Conservation (phyloP, 768 basidiomycete species). For the Pisolithus orientalis region DNA sequence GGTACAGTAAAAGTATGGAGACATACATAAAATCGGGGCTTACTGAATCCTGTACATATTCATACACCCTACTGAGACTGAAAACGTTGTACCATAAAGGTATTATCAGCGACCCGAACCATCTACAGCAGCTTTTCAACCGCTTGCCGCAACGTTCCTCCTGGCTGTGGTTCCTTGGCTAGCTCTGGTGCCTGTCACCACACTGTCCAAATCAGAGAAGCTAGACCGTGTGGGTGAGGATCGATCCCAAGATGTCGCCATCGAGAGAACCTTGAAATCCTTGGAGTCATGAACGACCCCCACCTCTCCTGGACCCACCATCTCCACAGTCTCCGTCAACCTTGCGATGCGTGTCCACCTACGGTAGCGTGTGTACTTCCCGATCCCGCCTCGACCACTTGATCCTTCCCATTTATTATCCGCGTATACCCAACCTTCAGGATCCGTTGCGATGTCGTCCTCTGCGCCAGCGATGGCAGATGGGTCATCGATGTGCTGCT, state of each 20-base stretch:
- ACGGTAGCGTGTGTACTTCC: slow-evolving; percentile 86
- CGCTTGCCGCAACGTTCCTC: slow-evolving; percentile 22
- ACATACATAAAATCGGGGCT: slow-evolving; percentile 27
- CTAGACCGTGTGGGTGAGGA: slow-evolving; percentile 24
- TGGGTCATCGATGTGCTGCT: slow-evolving; percentile 23
- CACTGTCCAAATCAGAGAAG: slow-evolving; percentile 25
- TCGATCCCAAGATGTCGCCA: slow-evolving; percentile 16
- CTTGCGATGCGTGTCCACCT: slow-evolving; percentile 84
- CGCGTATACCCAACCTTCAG: slow-evolving; percentile 89
- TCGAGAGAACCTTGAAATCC: slow-evolving; percentile 16
- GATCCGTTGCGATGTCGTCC: slow-evolving; percentile 62
- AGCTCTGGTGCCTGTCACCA: slow-evolving; percentile 19
- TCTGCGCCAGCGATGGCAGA: slow-evolving; percentile 30
- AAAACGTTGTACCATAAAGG: neutral
- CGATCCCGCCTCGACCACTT: slow-evolving; percentile 73
- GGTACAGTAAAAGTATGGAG: slow-evolving; percentile 90
- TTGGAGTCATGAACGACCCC: slow-evolving; percentile 24
- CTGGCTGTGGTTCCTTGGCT: slow-evolving; percentile 9
- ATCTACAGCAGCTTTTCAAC: slow-evolving; percentile 24
- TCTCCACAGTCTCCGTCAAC: slow-evolving; percentile 65
- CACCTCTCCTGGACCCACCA: slow-evolving; percentile 34
- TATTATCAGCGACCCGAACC: slow-evolving; percentile 15
- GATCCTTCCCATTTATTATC: slow-evolving; percentile 93
- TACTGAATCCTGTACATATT: neutral
- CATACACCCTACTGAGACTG: too few species aligned